These are phyloP conservation scores for Hypericum androsaemum DNA, from an alignment of 345 rosid species.

Conservation along the genomic window DNA sequence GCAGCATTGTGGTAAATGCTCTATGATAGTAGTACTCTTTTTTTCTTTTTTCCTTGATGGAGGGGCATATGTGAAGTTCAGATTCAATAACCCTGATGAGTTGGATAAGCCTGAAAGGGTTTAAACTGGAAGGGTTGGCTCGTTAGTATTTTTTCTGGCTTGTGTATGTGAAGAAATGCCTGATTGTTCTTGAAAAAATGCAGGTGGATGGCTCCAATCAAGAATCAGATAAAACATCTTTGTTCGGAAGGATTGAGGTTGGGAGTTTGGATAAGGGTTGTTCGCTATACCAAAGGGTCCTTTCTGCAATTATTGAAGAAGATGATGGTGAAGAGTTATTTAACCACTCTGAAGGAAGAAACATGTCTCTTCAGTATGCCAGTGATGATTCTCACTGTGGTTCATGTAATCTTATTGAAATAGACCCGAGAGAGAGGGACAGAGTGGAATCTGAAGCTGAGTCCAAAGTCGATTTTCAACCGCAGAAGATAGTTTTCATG, in stretches of 20 bases:
- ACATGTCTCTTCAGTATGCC: conserved; percentile 62
- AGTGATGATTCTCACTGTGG: conserved; percentile 98
- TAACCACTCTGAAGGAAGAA: conserved; percentile 55
- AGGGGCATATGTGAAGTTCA: neutral
- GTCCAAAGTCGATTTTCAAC: conserved; percentile 61
- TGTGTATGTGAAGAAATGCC: conserved; percentile 32
- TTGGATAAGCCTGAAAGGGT: too few relatives aligned
- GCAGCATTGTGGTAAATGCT: conserved; percentile 38
- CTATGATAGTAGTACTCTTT: neutral
- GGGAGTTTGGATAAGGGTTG: conserved; percentile 51
- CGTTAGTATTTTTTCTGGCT: conserved; percentile 34
- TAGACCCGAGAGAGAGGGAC: conserved; percentile 75
- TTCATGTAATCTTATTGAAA: conserved; percentile 78
- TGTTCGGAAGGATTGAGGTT: conserved; percentile 38
- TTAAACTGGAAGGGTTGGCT: neutral
- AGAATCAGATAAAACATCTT: conserved; percentile 31
- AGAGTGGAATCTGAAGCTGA: conserved; percentile 90
- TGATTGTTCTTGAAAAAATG: conserved; percentile 30
- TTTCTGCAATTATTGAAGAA: conserved; percentile 89
- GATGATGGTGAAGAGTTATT: conserved; percentile 74
- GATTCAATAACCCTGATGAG: neutral
- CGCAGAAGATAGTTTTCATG: conserved; percentile 46
- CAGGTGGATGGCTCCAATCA: conserved; percentile 28
- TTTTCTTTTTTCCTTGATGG: conserved; percentile 4
- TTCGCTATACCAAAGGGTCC: conserved; percentile 75